Conservation (phyloP, 202 grass and related monocot species). For the Tripidium arundinaceum region DNA sequence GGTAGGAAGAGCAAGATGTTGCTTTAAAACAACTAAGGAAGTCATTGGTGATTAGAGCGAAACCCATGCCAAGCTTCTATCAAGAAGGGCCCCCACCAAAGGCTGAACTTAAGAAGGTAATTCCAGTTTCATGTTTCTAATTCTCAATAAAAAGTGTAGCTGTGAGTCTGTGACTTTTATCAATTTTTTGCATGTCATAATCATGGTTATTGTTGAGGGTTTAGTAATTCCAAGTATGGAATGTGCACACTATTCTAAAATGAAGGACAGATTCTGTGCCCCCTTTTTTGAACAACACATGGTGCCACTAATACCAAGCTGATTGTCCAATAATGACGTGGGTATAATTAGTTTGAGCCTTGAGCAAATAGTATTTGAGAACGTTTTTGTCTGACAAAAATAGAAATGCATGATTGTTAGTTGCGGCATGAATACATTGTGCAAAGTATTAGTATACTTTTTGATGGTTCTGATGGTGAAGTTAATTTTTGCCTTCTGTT, state of each 20-base stretch:
- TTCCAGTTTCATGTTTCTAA: background rate
- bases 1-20: constrained; percentile 83
- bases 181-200: background rate
- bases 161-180: background rate
- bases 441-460: background rate
- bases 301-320: background rate
- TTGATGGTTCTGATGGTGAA: background rate
- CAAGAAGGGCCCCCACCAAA: constrained; percentile 68
- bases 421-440: background rate
- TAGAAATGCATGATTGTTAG: constrained; percentile 2
- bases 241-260: background rate
- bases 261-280: background rate
- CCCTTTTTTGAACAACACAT: background rate
- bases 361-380: background rate
- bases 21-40: constrained; percentile 77
- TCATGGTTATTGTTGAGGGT: background rate
- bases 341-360: too few species aligned
- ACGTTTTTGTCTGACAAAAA: background rate
- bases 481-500: constrained; percentile 24
- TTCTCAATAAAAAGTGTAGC: background rate
- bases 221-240: background rate
- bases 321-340: background rate
- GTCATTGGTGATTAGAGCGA: constrained; percentile 63
- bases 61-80: constrained; percentile 79
- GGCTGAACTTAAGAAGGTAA: constrained; percentile 79